These are phyloP conservation scores for Syzygium syzygioides DNA, from an alignment of 441 rosid genomes.

Conservation along the genomic window DNA sequence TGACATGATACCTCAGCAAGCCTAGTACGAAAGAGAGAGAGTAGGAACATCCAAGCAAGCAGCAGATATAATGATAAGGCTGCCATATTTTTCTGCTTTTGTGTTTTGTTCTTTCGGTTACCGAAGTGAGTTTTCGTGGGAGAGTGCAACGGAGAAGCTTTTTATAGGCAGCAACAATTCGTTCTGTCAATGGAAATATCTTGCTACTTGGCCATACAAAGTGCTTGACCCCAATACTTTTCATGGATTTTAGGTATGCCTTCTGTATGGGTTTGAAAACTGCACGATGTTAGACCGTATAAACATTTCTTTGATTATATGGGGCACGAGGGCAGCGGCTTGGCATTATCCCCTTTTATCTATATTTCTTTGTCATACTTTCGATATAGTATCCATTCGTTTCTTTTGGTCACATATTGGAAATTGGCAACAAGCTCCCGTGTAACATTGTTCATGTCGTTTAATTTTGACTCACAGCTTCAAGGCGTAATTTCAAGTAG, in stretches of 20 bases:
- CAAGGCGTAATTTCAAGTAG: neutral
- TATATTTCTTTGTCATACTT: neutral
- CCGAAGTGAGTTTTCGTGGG: neutral
- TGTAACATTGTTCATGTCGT: neutral
- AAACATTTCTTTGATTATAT: neutral
- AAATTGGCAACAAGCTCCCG: neutral
- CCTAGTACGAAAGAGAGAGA: neutral
- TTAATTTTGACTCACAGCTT: neutral
- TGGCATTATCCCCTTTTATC: neutral
- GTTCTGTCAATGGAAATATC: neutral
- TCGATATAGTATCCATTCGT: neutral
- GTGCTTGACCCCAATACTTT: too few species aligned
- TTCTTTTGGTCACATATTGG: neutral
- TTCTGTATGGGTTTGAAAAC: neutral
- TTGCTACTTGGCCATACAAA: too few species aligned
- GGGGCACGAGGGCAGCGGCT: neutral
- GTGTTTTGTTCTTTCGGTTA: neutral
- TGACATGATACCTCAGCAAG: conserved; percentile 2
- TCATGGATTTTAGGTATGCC: neutral
- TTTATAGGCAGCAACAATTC: neutral
- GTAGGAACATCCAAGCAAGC: neutral
- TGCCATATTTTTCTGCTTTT: neutral
- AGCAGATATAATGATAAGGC: neutral
- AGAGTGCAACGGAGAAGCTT: neutral
- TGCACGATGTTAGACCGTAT: neutral